Conservation (phyloP, 371 early-diverging fungal species). For the Mortierella sp. region DNA sequence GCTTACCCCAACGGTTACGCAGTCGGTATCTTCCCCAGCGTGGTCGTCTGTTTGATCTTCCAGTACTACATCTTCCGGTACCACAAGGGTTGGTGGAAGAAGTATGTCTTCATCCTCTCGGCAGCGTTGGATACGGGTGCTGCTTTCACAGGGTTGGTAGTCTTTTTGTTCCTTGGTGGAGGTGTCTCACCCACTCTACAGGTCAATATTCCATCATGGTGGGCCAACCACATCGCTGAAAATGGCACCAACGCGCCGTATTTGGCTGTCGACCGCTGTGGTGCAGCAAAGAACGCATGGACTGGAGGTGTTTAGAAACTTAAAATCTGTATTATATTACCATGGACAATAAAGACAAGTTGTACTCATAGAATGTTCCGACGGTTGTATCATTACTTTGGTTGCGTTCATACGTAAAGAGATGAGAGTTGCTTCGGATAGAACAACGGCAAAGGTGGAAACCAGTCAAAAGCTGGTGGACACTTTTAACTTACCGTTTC, state of each 20-base stretch:
- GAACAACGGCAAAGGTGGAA: no score
- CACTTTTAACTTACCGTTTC: no score
- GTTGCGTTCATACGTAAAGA: no score
- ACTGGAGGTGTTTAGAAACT: slow-evolving; percentile 11
- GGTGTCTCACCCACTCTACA: slow-evolving; percentile 52
- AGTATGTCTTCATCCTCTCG: slow-evolving; percentile 66
- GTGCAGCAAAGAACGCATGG: slow-evolving; percentile 11
- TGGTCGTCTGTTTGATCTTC: slow-evolving; percentile 55
- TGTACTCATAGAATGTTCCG: no score
- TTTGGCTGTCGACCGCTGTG: slow-evolving; percentile 27
- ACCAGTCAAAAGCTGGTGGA: no score
- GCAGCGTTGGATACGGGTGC: slow-evolving; percentile 71
- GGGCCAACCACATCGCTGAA: slow-evolving; percentile 55
- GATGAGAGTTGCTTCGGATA: no score
- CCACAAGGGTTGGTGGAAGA: slow-evolving; percentile 61
- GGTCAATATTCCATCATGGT: slow-evolving; percentile 62
- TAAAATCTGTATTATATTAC: no score
- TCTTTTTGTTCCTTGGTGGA: slow-evolving; percentile 65
- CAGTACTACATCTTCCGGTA: slow-evolving; percentile 62
- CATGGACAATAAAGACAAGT: no score
- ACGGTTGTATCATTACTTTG: no score
- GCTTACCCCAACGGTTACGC: slow-evolving; percentile 58
- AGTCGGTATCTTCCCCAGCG: slow-evolving; percentile 57
- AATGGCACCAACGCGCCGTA: slow-evolving; percentile 16
- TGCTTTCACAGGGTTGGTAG: slow-evolving; percentile 62